Percentiles rank a stretch among this genome's conserved stretches.
These are phyloP conservation scores for Fagus sylvatica DNA, from an alignment of 306 rosid genomes.

Conservation along the genomic window DNA sequence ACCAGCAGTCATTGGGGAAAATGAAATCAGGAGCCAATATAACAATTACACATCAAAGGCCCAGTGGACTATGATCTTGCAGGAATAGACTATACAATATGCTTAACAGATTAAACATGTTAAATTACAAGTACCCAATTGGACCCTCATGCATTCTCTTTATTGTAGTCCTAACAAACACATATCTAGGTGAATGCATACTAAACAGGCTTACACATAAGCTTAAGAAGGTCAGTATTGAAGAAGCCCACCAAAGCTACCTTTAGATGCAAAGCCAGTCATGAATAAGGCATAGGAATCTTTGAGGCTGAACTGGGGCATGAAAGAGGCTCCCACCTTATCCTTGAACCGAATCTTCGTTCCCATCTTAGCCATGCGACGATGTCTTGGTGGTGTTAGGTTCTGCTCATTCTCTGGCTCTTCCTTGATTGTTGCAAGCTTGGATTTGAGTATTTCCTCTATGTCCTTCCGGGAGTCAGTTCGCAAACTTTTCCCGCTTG, in stretches of 20 bases:
- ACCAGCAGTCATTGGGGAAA: conserved; percentile 13
- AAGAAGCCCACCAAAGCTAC: conserved; percentile 55
- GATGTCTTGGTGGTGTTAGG: conserved; percentile 37
- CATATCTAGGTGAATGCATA: not conserved
- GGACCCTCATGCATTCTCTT: conserved; percentile 18
- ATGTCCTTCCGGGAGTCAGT: conserved; percentile 57
- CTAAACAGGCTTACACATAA: conserved; percentile 6
- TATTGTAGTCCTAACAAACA: conserved; percentile 17
- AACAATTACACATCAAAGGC: conserved; percentile 12
- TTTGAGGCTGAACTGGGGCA: conserved; percentile 55
- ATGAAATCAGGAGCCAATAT: conserved; percentile 1
- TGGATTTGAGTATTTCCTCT: conserved; percentile 66
- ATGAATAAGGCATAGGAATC: conserved; percentile 52
- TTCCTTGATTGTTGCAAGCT: conserved; percentile 69
- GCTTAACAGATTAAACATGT: conserved; percentile 1
- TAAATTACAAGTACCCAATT: conserved; percentile 4
- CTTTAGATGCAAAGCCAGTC: conserved; percentile 53
- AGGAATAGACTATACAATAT: conserved; percentile 30
- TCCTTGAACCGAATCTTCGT: conserved; percentile 50
- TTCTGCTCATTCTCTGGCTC: conserved; percentile 69
- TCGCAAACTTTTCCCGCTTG: conserved; percentile 43
- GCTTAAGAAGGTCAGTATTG: conserved; percentile 31
- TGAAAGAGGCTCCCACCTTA: conserved; percentile 31
- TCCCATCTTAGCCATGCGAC: conserved; percentile 42
- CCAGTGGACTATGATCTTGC: conserved; percentile 15